Base-by-base conservation (phyloP, 352 stramenopile species). In the Globisporangium middletonii region DNA sequence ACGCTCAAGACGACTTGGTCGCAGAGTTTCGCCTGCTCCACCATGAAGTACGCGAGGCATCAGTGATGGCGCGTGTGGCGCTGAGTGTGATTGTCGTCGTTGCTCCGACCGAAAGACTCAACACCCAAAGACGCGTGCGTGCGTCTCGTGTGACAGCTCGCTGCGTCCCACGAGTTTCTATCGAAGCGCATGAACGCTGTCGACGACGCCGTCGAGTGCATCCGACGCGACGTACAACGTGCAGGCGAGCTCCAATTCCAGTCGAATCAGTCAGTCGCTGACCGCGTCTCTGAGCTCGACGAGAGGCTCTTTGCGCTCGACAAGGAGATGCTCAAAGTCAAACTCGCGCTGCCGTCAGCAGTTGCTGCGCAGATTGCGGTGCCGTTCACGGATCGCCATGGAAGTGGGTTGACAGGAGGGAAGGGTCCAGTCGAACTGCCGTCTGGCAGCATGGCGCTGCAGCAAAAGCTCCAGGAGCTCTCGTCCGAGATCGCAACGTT, bases 281-380 rank as follows among this genome's bases (percentile, higher is more conserved):
- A 48, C 2, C 69, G 73, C 19, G 44, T 81, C 3, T 52, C 65
- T 1, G 72, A 75, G 2, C 53, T 90, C 23, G 75, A 88, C 45
- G 77, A 86, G 35, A 83, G 80, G 37, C 44, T 88, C 1, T 87
- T 90, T 54, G 41, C 44, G 1, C 44, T 88, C 33, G 77, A 90
- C 55, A 90, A 88, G 57, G 77, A 87, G 45, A 41, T 88, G 18
- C 77, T 90, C 30, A 83, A 77, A 57, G 23, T 87, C 41, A 86
- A 86, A 52, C 67, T 90, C 38, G 65, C 63, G 23, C 52, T 88
- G 0, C 79, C 79, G 42, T 70, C 73, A n/a, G 68, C 64, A 0
- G 50, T 77, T 30, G 71, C 70, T 16, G 68, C 73, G 1, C 69
- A 83, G 45, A 52, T 81, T 16, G 51, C 65, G 23, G 47, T 56